Evolutionary conservation across 2,329 filamentous ascomycete species (phyloP), one percentile per base, ranked within the genome.

Genomic region (Pseudogymnoascus verrucosus): DNA sequence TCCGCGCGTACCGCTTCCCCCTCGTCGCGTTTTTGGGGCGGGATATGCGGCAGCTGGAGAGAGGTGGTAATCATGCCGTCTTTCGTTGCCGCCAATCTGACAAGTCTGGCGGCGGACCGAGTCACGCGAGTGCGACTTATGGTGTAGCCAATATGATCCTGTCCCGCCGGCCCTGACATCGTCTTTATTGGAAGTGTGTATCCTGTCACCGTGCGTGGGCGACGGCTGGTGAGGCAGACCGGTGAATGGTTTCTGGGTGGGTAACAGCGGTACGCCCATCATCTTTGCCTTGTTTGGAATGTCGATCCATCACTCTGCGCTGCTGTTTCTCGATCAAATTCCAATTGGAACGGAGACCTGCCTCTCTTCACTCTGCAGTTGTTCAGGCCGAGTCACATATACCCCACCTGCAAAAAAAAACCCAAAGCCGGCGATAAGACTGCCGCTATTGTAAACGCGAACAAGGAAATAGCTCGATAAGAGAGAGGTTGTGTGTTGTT

Each of bases 361-460:
- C 51, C 28, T 57, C 28, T 34, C 12, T 57, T 57, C 28, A 57
- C 51, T 34, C 51, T 57, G 51, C 51, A 57, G 51, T 21, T 11
- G 28, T 57, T 28, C 51, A 57, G 51, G 51, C 51, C 51, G 51
- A 57, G 51, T 57, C 51, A 57, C 51, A 57, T 57, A 57, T 34
- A 31, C 51, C 26, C 26, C n/a, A 12, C n/a, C 51, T 34, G 51
- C 51, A 34, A 34, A 34, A 57, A n/a, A 19, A 19, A 34, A 57
- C 51, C 51, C 51, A 57, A 54, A 21, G 26, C 16, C 34, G 31
- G 19, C 28, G 51, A 57, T 34, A 57, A 57, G 51, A 57, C n/a
- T 34, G 10, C n/a, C 19, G 10, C 12, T 34, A 8, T 57, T 54
- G 47, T 54, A 54, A 57, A 57, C 26, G 51, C 51, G 28, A n/a